Base-by-base conservation (phyloP, 768 basidiomycete species). In the Tephrocybe sp. region DNA sequence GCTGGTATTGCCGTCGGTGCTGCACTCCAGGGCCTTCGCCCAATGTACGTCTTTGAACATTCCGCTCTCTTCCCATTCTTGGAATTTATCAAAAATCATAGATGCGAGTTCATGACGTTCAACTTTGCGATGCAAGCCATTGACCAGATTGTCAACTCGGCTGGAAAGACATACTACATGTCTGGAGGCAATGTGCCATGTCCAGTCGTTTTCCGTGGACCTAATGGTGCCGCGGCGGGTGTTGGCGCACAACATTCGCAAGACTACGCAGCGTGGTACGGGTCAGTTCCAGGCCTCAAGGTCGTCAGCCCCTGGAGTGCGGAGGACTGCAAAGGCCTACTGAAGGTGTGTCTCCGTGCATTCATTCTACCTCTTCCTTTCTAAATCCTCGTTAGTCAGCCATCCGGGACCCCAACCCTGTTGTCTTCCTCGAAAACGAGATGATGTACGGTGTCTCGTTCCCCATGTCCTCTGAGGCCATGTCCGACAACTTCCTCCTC, bases 71-170 rank as follows among this genome's bases (percentile, higher is more conserved):
- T 14, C 26, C 38, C n/a, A 45, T 51, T 48, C 37, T 52, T 38
- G 34, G 4, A 37, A 32, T 30, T 42, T 58, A 48, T 53, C 57
- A 21, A 58, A 34, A 24, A 28, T 21, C 33, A 26, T 53, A 93
- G 91, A 64, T 98, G 95, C 81, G 96, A 98, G 78, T 99, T 98
- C 78, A 98, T 98, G 96, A 98, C 96, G 14, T 98, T 96, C 80
- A 98, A 99, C 80, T 98, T 99, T 68, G 96, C 96, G 58, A 99
- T 98, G 96, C 93, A 95, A 74, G 95, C 97, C 52, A 98, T 99
- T 69, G 97, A 99, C 75, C 97, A 99, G 66, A 99, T 99, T 57
- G 93, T 99, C 72, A 99, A 99, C 81, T 98, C 97, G n/a, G 97
- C 90, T 50, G 97, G 93, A 54, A 99, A 98, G 79, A 99, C 97